Conservation (phyloP, 768 basidiomycete species). For the Termitomyces sp. region DNA sequence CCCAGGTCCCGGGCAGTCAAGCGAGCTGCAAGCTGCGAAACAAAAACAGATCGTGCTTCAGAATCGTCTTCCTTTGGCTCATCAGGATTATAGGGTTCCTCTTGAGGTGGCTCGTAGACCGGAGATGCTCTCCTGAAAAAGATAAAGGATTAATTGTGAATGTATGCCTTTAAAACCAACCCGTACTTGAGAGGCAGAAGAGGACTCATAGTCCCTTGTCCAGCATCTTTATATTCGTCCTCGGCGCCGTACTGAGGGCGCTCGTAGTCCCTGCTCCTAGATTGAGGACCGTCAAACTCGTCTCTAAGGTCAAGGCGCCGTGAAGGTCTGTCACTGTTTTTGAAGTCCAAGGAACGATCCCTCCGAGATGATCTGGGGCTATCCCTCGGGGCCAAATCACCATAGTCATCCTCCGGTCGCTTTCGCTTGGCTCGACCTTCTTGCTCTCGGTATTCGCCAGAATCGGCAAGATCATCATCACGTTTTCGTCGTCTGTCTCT, state of each 20-base stretch:
- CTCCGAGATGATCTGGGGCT: conserved; percentile 43
- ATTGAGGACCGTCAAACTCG: conserved; percentile 55
- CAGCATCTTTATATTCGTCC: conserved; percentile 22
- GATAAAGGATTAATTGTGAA: conserved; percentile 5
- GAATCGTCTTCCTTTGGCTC: conserved; percentile 95
- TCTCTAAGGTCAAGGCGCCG: conserved; percentile 52
- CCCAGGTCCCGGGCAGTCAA: conserved; percentile 96
- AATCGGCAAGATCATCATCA: conserved; percentile 54
- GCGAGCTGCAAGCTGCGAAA: conserved; percentile 95
- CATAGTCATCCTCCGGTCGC: conserved; percentile 49
- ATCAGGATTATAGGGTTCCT: conserved; percentile 76
- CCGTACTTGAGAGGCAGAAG: conserved; percentile 45
- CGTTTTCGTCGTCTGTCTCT: conserved; percentile 61
- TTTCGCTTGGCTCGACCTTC: conserved; percentile 67
- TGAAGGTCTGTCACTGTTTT: conserved; percentile 39
- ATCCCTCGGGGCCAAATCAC: conserved; percentile 39
- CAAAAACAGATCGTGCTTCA: conserved; percentile 97
- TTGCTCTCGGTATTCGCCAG: conserved; percentile 34
- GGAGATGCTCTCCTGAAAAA: conserved; percentile 63
- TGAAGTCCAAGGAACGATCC: conserved; percentile 54
- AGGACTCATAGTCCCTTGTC: conserved; percentile 33
- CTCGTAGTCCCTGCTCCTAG: conserved; percentile 33
- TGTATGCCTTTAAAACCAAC: conserved; percentile 1
- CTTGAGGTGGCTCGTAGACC: conserved; percentile 57
- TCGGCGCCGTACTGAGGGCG: conserved; percentile 39